Conservation (phyloP, 2,329 filamentous ascomycete genomes). For the Aspergillus vadensis region DNA sequence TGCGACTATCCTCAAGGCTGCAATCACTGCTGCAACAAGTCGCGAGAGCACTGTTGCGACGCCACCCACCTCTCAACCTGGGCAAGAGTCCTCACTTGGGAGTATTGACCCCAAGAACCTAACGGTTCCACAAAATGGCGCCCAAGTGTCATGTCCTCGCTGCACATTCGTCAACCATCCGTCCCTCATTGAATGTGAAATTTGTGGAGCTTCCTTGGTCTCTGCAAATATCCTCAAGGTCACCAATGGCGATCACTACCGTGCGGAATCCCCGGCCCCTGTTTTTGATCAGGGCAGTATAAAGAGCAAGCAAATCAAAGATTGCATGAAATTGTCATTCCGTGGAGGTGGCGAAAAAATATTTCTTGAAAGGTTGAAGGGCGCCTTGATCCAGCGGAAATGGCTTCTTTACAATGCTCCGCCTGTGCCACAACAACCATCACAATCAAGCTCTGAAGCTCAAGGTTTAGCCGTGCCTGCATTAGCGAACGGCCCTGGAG, state of each 20-base stretch:
- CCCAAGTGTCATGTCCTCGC: slow-evolving; percentile 65
- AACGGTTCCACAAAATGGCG: slow-evolving; percentile 11
- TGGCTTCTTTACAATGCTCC: slow-evolving; percentile 92
- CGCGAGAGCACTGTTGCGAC: slow-evolving; percentile 28
- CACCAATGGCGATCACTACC: slow-evolving; percentile 31
- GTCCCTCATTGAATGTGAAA: slow-evolving; percentile 81
- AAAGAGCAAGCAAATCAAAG: slow-evolving; percentile 61
- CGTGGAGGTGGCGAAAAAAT: slow-evolving; percentile 84
- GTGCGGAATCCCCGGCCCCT: slow-evolving; percentile 79
- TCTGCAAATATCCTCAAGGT: slow-evolving; percentile 52
- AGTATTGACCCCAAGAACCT: slow-evolving; percentile 9
- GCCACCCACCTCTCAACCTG: slow-evolving; percentile 5
- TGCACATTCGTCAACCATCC: slow-evolving; percentile 96
- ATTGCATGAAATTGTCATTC: slow-evolving; percentile 89
- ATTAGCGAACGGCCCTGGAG: slow-evolving; percentile 26
- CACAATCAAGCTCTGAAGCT: slow-evolving; percentile 35
- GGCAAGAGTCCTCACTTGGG: background rate
- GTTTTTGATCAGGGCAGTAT: slow-evolving; percentile 54
- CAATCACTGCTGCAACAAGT: slow-evolving; percentile 71
- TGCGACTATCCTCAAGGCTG: slow-evolving; percentile 79
- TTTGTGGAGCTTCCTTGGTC: slow-evolving; percentile 78
- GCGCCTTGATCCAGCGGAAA: slow-evolving; percentile 86
- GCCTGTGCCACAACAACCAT: slow-evolving; percentile 72
- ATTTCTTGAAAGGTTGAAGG: slow-evolving; percentile 86
- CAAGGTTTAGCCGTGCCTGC: slow-evolving; percentile 31